These are phyloP conservation scores for thale cress (Arabidopsis thaliana) DNA, from an alignment of 345 rosid species.

Conservation along the genomic window TAIR10.1 NC_003075.7:7468001-7468500, in stretches of 20 bases:
- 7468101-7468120: conserved; percentile 39
- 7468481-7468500: conserved; percentile 86
- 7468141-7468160: conserved; percentile 31
- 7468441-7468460: conserved; percentile 85
- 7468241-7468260: conserved; percentile 78
- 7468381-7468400: conserved; percentile 78
- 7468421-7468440: conserved; percentile 97
- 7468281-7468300: conserved; percentile 81
- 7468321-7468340: conserved; percentile 74
- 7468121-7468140: conserved; percentile 41
- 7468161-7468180: conserved; percentile 32
- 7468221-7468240: conserved; percentile 84
- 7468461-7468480: conserved; percentile 86
- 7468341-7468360: conserved; percentile 82
- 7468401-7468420: conserved; percentile 82
- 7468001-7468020: conserved; percentile 33
- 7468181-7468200: conserved; percentile 34
- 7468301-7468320: conserved; percentile 76
- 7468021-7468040: conserved; percentile 5
- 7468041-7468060: conserved; percentile 13
- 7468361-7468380: conserved; percentile 82
- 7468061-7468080: conserved; percentile 26
- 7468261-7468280: conserved; percentile 84
- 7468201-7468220: conserved; percentile 67
- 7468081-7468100: conserved; percentile 24